Evolutionary conservation across 176 grass and related monocot genomes (phyloP), one percentile per base, ranked within the genome.

Genomic region (Secale cereale): DNA sequence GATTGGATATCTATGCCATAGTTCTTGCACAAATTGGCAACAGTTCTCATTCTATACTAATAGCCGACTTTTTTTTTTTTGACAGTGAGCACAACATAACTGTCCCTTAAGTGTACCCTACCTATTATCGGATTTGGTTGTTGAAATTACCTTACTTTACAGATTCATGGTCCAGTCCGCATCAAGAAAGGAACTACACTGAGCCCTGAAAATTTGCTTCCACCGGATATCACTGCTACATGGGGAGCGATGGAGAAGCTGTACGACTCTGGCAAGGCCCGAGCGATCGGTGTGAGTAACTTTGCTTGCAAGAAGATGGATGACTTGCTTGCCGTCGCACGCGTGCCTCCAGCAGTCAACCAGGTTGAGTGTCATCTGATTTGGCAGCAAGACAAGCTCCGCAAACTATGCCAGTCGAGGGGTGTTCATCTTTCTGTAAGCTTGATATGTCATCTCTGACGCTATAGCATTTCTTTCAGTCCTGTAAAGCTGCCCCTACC

Each of bases 391-490:
- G 27, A 29, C 30, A 90, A 84, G 64, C 87, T 93, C 40, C 88
- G 39, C 6, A 16, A 68, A 10, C 48, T 92, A 15, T 92, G 90
- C 33, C 90, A 86, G 54, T 86, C 65, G 16, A 86, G 28, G 28
- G 76, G 79, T 62, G 45, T 92, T 70, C 91, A 92, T 87, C 91
- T 89, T 85, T 81, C 91, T 81, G 87, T 92, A 92, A 87, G 87
- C 67, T 65, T 45, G 0, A 28, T 28, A 90, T 7, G 74, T 7
- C 27, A 69, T 69, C 14, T 22, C 15, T 63, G 25, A 62, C 17
- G n/a, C 65, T 36, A 45, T 23, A 31, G n/a, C 7, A 81, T 52
- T 7, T 29, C 1, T 81, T 20, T 1, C 22, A 22, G 33, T 67
- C 33, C 22, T 2, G 15, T n/a, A 26, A 76, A 76, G 41, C 19